Conservation (phyloP, 305 asterid species). For the Salvia sclarea region DNA sequence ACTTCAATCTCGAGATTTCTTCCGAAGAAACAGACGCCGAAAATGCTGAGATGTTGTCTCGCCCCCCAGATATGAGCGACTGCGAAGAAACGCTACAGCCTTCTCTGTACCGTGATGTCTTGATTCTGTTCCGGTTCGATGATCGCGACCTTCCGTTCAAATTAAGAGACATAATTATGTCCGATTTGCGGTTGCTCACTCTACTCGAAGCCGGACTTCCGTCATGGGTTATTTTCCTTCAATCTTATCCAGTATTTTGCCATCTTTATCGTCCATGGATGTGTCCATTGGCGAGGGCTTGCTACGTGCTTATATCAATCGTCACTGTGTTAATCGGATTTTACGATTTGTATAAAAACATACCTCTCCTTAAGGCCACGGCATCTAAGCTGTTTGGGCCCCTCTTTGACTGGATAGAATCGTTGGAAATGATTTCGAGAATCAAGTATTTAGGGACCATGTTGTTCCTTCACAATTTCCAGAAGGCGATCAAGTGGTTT, state of each 20-base stretch:
- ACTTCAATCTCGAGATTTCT: constrained; percentile 39
- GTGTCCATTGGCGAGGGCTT: constrained; percentile 89
- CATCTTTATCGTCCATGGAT: constrained; percentile 97
- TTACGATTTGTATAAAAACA: constrained; percentile 88
- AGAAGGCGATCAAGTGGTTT: constrained; percentile 89
- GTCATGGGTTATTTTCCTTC: constrained; percentile 95
- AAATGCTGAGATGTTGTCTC: constrained; percentile 43
- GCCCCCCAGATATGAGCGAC: constrained; percentile 43
- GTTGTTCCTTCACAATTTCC: constrained; percentile 92
- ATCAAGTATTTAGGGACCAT: constrained; percentile 91
- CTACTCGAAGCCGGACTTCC: constrained; percentile 96
- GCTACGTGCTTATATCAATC: constrained; percentile 72
- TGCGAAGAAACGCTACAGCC: constrained; percentile 57
- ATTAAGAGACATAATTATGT: constrained; percentile 66
- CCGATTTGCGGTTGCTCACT: constrained; percentile 78
- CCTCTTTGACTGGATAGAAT: constrained; percentile 92
- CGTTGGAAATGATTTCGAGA: constrained; percentile 93
- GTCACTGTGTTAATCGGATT: constrained; percentile 93
- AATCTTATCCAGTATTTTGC: constrained; percentile 89
- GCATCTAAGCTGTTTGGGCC: constrained; percentile 92
- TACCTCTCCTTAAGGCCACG: constrained; percentile 88
- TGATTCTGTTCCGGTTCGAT: constrained; percentile 70
- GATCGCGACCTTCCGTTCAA: constrained; percentile 84
- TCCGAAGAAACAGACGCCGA: constrained; percentile 44
- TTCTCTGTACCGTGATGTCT: constrained; percentile 67